A percentile compares a stretch with the other conserved stretches of the same genome.
These are phyloP conservation scores for Boletus edulis DNA, from an alignment of 768 basidiomycete genomes.

Conservation along the genomic window DNA sequence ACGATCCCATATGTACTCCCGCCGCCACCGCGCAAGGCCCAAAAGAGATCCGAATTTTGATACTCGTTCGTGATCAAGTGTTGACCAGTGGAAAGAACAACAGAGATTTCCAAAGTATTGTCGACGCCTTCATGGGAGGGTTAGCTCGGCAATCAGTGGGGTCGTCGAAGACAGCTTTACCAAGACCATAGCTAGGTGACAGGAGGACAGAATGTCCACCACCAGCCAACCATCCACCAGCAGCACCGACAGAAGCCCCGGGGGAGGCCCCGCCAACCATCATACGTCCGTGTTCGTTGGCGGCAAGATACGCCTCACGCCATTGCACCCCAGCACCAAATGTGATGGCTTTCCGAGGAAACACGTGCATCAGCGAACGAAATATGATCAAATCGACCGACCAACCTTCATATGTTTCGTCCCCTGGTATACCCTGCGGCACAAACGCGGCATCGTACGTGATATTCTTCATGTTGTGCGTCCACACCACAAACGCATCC, in stretches of 20 bases:
- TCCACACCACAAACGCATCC: conserved; percentile 41
- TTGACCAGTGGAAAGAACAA: conserved; percentile 44
- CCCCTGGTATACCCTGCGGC: conserved; percentile 30
- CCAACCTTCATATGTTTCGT: conserved; percentile 4
- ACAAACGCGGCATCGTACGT: conserved; percentile 29
- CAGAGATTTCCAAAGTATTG: conserved; percentile 45
- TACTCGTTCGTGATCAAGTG: conserved; percentile 38
- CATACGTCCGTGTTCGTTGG: conserved; percentile 34
- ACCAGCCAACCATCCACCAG: conserved; percentile 52
- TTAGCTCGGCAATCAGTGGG: not conserved
- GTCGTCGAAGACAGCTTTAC: conserved; percentile 20
- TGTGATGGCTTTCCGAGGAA: conserved; percentile 20
- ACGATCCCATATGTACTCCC: conserved; percentile 50
- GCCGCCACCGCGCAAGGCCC: conserved; percentile 53
- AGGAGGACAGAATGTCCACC: conserved; percentile 44
- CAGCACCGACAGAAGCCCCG: conserved; percentile 43
- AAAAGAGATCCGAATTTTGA: conserved; percentile 50
- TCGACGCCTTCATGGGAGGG: conserved; percentile 39
- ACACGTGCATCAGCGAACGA: not conserved
- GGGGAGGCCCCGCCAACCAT: conserved; percentile 44
- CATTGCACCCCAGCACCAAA: conserved; percentile 48
- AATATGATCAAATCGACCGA: not conserved
- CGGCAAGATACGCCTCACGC: conserved; percentile 42
- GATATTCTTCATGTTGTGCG: conserved; percentile 39
- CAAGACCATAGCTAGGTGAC: conserved; percentile 43